Evolutionary conservation across 2,329 filamentous ascomycete species (phyloP), one percentile per base, ranked within the genome.

Genomic region (Diaporthe caulivora): DNA sequence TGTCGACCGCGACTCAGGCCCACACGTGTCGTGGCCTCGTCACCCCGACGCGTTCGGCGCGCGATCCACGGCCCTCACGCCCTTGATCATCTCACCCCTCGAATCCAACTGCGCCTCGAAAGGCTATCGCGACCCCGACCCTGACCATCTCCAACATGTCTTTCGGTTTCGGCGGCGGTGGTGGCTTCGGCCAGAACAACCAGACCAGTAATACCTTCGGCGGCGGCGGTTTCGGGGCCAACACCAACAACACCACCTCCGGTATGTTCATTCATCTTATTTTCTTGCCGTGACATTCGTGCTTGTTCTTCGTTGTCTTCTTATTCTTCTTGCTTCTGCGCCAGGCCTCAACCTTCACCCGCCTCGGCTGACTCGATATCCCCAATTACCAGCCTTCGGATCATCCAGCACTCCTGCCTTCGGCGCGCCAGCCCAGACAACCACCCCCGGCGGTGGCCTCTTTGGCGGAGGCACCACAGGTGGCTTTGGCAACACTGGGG

Each of bases 151-250:
- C 72, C 80, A 85, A 76, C 79, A 91, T 91, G 89, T 89, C 89
- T 79, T 89, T 89, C 78, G 86, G 86, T 78, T 84, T 85, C 76
- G 85, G 86, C 76, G 85, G 86, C 76, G 87, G 87, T 79, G 84
- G 85, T 78, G 88, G 89, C 85, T 92, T 92, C 83, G 90, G 90
- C 83, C 86, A 87, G 79, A 87, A 87, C 76, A 90, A 88, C 80
- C 86, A 84, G 72, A 83, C 83, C 65, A 82, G 86, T 80, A 77
- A 68, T 47, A 73, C 60, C 31, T 72, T 71, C 18, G 70, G 64
- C 64, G 67, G 84, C 29, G 89, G 89, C 77, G 90, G 90, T 57
- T 92, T 90, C 74, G 88, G 88, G 51, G 69, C 83, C 71, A 84
- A 81, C 74, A 84, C 80, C 75, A 85, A 78, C 74, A 84, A 79